Conservation (phyloP, 768 basidiomycete genomes). For the Pleurotus tuber-regium region DNA sequence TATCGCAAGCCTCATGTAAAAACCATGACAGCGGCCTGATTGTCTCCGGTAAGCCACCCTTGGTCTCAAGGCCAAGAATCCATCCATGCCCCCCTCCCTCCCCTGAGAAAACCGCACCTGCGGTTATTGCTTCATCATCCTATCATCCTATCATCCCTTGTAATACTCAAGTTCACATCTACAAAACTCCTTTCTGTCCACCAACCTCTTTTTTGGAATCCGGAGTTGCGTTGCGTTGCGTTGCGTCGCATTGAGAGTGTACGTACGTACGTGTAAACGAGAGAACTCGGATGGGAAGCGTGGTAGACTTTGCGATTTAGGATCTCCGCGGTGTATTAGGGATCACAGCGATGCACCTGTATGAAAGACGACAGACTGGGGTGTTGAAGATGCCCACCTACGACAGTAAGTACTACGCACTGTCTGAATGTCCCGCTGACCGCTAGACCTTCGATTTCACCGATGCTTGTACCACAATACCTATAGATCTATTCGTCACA, state of each 20-base stretch:
- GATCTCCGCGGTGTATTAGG: neutral
- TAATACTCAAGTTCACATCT: neutral
- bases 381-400: neutral
- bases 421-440: neutral
- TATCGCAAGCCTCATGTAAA: neutral
- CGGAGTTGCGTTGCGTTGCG: neutral
- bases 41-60: neutral
- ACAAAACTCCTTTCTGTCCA: conserved; percentile 7
- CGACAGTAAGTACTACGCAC: neutral
- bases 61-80: neutral
- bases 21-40: neutral
- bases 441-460: no score
- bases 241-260: neutral
- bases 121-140: no score
- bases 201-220: conserved; percentile 6
- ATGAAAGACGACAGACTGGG: neutral
- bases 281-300: neutral
- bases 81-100: neutral
- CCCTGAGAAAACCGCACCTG: neutral
- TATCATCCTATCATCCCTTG: neutral
- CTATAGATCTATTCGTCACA: no score
- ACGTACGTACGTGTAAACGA: neutral
- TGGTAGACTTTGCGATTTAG: neutral
- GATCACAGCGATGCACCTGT: neutral
- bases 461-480: no score